Percentiles rank a stretch among this genome's conserved stretches.
Conservation (phyloP, 2,329 filamentous ascomycete species). For the Scedosporium apiospermum region DNA sequence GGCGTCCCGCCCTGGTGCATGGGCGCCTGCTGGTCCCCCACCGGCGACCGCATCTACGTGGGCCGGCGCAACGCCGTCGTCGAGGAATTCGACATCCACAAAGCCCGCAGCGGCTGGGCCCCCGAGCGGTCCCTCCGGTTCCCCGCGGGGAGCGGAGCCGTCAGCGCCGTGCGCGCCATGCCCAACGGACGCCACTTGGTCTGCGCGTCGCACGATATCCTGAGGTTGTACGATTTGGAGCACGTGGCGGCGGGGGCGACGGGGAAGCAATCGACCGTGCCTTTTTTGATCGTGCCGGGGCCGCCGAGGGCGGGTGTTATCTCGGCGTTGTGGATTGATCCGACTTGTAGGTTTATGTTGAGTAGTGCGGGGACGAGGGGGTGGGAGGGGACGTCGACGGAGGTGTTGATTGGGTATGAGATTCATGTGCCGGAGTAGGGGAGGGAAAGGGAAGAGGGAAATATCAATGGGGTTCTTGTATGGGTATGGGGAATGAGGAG, state of each 20-base stretch:
- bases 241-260: conserved; percentile 39
- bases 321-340: conserved; percentile 76
- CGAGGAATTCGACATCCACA: conserved; percentile 86
- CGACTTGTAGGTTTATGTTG: conserved; percentile 82
- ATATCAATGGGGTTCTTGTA: no score
- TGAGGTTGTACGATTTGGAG: conserved; percentile 82
- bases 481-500: not conserved
- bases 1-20: conserved; percentile 93
- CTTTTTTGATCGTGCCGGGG: conserved; percentile 93
- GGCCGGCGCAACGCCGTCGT: conserved; percentile 86
- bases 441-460: no score
- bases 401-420: conserved; percentile 91
- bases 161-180: conserved; percentile 85
- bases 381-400: conserved; percentile 86
- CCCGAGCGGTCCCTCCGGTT: conserved; percentile 78
- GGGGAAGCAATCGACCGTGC: conserved; percentile 45
- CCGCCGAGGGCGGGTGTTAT: conserved; percentile 78
- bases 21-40: conserved; percentile 91
- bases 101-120: conserved; percentile 54
- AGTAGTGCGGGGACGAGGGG: conserved; percentile 85
- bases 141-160: conserved; percentile 77
- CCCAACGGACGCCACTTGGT: conserved; percentile 85
- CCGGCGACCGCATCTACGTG: conserved; percentile 91
- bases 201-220: conserved; percentile 88
- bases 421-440: conserved; percentile 38